phyloP scores from a whole-genome alignment of 2,329 filamentous ascomycete genomes.

The Nigrospora osmanthi region DNA sequence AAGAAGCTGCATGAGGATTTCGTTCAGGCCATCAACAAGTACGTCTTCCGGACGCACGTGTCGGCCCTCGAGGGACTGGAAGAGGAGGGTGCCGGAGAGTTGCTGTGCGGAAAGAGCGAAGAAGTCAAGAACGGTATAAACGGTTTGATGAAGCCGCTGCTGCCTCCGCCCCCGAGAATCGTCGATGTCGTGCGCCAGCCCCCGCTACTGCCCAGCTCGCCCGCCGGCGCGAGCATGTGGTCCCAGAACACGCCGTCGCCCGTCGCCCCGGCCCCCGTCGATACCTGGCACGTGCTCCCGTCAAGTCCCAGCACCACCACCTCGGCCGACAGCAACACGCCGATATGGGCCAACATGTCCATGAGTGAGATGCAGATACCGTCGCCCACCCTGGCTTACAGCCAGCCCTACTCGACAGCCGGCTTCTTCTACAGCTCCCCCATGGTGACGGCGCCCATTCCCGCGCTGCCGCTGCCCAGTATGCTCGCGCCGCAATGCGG shows the following conservation, averaged over 20 bases:
- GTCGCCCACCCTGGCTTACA: constrained; percentile 67
- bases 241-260: constrained; percentile 60
- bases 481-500: constrained; percentile 82
- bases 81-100: constrained; percentile 90
- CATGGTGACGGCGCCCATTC: constrained; percentile 64
- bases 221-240: constrained; percentile 71
- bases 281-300: constrained; percentile 84
- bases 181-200: constrained; percentile 84
- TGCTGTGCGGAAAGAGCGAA: constrained; percentile 84
- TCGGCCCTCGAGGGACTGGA: constrained; percentile 90
- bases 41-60: constrained; percentile 85
- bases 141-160: constrained; percentile 77
- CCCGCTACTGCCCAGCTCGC: constrained; percentile 77
- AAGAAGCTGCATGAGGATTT: constrained; percentile 98
- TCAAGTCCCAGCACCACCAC: constrained; percentile 74
- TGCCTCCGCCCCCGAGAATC: constrained; percentile 79
- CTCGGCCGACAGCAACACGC: constrained; percentile 56
- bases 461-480: constrained; percentile 75
- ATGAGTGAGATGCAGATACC: constrained; percentile 68
- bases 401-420: constrained; percentile 66
- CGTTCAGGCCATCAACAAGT: constrained; percentile 93
- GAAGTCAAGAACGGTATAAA: constrained; percentile 86
- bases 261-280: constrained; percentile 62
- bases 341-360: constrained; percentile 73
- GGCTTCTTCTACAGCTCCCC: constrained; percentile 75